Evolutionary conservation across 257 asterid genomes (phyloP), one percentile per base, ranked within the genome.

Genomic region (Leonotis leonurus): DNA sequence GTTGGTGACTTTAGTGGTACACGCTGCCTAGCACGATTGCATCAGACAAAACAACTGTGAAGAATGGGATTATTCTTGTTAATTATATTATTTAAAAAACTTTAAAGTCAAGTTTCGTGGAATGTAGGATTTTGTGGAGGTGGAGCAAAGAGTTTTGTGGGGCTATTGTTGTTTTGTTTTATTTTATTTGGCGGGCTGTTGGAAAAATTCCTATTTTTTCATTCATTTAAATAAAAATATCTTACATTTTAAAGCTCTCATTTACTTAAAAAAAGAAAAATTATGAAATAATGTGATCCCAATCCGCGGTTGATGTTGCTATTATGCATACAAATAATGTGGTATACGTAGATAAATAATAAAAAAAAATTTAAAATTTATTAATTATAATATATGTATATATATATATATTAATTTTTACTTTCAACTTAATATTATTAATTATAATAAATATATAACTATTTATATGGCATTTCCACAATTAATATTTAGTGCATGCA

Each of bases 1-100:
- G 67, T 62, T 39, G 39, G 74, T 62, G 70, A 22, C 9, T 45
- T 8, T 22, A 73, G 78, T 62, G 78, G 78, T 55, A 68, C 70
- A 73, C 73, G 62, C 62, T 73, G 78, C 43, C 56, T 37, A 67
- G 62, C 78, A 73, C 63, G 59, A 68, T 25, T 20, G 60, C 30
- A 29, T 60, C 27, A 27, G 37, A 67, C 57, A 25, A 46, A 39
- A 48, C 26, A n/a, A n/a, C 18, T 20, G 48, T 14, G n/a, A 12
- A 29, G 8, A 17, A 53, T 64, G 12, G 18, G 9, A 16, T 3
- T 26, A 37, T 54, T 17, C 12, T 35, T 13, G 37, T 54, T 37
- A 12, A 39, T 54, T 27, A 21, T 12, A 18, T 33, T 1, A 18
- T 25, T 7, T n/a, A n/a, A n/a, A n/a, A 27, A 60, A 8, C 1